Evolutionary conservation across 345 rosid species (phyloP).

Genomic region (Aquilaria sinensis): DNA sequence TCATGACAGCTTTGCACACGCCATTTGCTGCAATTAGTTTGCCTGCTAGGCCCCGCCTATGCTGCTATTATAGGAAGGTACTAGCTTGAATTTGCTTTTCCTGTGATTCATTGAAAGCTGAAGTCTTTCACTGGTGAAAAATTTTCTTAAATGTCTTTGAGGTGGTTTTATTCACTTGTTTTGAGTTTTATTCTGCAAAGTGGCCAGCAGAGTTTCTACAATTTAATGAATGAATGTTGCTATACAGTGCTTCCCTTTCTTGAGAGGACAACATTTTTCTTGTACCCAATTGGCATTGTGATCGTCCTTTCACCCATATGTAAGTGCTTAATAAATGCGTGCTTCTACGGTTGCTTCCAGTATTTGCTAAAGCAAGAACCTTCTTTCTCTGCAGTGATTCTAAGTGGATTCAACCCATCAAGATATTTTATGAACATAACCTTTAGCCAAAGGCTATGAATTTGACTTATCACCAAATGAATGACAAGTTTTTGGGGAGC

Average conservation of each 20-base stretch:
- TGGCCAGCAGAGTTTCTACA: too few relatives aligned
- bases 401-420: constrained; percentile 96
- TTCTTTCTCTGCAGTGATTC: constrained; percentile 56
- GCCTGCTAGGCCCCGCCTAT: too few relatives aligned
- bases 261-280: constrained; percentile 95
- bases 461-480: constrained; percentile 6
- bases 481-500: constrained; percentile 5
- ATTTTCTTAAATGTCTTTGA: too few relatives aligned
- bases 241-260: constrained; percentile 87
- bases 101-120: too few relatives aligned
- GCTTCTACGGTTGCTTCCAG: not conserved
- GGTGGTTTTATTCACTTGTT: too few relatives aligned
- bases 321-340: constrained; percentile 38
- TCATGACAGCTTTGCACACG: too few relatives aligned
- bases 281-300: constrained; percentile 80
- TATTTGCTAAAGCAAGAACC: not conserved
- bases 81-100: too few relatives aligned
- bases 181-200: too few relatives aligned
- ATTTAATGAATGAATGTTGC: constrained; percentile 3
- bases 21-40: too few relatives aligned
- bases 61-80: too few relatives aligned
- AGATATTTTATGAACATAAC: constrained; percentile 91
- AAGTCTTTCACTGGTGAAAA: too few relatives aligned
- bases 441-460: constrained; percentile 73
- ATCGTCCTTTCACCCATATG: constrained; percentile 81